Conservation (phyloP, 768 basidiomycete species). For the Rhizopogon roseolus region DNA sequence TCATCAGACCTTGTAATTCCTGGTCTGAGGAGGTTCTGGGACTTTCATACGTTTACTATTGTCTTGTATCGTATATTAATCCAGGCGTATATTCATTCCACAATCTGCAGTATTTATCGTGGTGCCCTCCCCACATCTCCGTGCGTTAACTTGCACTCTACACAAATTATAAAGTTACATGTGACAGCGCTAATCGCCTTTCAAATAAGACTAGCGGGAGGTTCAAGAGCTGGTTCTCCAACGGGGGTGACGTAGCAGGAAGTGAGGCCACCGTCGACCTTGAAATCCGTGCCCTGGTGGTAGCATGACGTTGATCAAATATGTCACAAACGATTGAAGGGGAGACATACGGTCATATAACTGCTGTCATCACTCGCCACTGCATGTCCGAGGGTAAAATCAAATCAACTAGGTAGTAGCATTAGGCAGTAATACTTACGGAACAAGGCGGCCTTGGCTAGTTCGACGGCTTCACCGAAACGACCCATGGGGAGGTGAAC, state of each 20-base stretch:
- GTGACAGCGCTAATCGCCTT: neutral
- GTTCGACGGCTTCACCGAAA: slow-evolving; percentile 95
- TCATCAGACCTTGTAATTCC: neutral
- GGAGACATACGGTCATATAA: slow-evolving; percentile 78
- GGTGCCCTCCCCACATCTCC: too few relatives aligned
- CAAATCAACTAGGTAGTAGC: slow-evolving; percentile 4
- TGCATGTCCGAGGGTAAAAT: slow-evolving; percentile 19
- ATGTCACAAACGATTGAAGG: neutral
- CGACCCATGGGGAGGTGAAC: slow-evolving; percentile 95
- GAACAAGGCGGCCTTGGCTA: slow-evolving; percentile 91
- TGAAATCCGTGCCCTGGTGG: slow-evolving; percentile 80
- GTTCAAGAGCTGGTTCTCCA: slow-evolving; percentile 68
- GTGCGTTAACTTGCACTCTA: neutral
- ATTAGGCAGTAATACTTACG: slow-evolving; percentile 47
- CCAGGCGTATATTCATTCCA: neutral
- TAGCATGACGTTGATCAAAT: slow-evolving; percentile 4
- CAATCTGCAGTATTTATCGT: neutral
- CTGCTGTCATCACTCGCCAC: slow-evolving; percentile 95
- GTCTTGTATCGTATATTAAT: neutral
- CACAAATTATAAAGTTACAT: neutral
- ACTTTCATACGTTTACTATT: neutral
- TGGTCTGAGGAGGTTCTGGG: neutral
- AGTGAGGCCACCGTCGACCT: slow-evolving; percentile 91
- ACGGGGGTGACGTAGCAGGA: slow-evolving; percentile 89
- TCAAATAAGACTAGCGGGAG: slow-evolving; percentile 62